phyloP scores from a whole-genome alignment of 805 yeast genomes.

The Candida wancherniae region DNA sequence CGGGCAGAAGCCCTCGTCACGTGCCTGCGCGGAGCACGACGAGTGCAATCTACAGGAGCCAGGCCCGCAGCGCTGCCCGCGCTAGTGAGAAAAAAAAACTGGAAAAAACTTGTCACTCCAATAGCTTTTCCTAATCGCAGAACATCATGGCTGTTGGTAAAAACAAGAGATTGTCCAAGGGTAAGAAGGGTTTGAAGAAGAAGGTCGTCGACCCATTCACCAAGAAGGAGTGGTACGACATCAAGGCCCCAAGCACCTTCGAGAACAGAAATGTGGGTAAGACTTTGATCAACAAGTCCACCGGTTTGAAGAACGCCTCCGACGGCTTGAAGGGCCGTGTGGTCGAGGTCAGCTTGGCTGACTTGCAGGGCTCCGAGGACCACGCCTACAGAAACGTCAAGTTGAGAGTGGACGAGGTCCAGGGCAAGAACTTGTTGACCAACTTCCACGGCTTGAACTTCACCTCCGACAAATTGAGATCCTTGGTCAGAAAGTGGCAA shows the following conservation, averaged over 20 bases:
- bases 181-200: conserved; percentile 98
- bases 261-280: conserved; percentile 98
- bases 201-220: conserved; percentile 99
- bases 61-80: no score
- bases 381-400: conserved; percentile 96
- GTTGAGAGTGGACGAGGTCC: conserved; percentile 98
- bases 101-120: no score
- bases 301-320: conserved; percentile 97
- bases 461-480: conserved; percentile 96
- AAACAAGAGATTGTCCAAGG: conserved; percentile 83
- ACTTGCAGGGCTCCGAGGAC: conserved; percentile 98
- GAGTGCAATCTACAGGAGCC: no score
- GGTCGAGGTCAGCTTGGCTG: conserved; percentile 93
- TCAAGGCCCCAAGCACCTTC: conserved; percentile 97
- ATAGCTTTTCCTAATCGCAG: no score
- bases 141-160: conserved; percentile 72
- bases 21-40: no score
- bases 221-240: conserved; percentile 98
- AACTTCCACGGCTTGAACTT: conserved; percentile 99
- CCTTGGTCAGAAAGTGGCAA: conserved; percentile 99
- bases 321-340: conserved; percentile 98
- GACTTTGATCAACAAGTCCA: conserved; percentile 96
- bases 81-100: no score
- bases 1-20: no score
- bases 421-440: conserved; percentile 97